Evolutionary conservation across 345 rosid species (phyloP).

Genomic region (Camelina hispida): DNA sequence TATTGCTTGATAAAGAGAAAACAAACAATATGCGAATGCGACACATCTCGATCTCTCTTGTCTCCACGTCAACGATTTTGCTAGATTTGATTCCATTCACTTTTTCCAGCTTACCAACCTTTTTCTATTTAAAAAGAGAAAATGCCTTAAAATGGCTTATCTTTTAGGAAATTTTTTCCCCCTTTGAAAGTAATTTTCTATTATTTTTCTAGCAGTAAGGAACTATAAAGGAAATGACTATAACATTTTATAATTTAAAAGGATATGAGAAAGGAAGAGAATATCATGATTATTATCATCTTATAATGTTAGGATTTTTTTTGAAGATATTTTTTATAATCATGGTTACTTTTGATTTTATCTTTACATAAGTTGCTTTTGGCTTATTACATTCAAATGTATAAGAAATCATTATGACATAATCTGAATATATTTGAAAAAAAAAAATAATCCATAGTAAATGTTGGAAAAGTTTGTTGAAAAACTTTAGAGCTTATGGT

Average conservation of each 20-base stretch:
- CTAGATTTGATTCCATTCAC: slow-evolving; percentile 31
- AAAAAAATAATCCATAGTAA: no score
- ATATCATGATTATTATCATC: slow-evolving; percentile 4
- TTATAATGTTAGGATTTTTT: slow-evolving; percentile 8
- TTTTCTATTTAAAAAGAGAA: neutral
- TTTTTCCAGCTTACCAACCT: slow-evolving; percentile 9
- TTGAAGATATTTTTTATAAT: neutral
- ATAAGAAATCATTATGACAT: neutral
- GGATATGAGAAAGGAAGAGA: neutral
- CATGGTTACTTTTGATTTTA: neutral
- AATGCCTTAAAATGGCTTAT: neutral
- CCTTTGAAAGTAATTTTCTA: neutral
- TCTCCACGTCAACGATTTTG: slow-evolving; percentile 42
- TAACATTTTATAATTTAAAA: neutral
- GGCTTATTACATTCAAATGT: neutral
- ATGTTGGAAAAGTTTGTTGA: no score
- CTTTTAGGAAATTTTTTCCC: neutral
- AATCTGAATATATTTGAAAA: no score
- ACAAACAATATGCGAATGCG: slow-evolving; percentile 28
- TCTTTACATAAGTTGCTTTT: neutral
- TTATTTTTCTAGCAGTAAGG: neutral
- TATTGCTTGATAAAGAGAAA: slow-evolving; percentile 24
- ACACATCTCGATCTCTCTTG: slow-evolving; percentile 30
- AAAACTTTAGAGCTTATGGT: no score
- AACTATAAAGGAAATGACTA: neutral